Evolutionary conservation across 2,329 filamentous ascomycete genomes (phyloP).

Genomic region (Epichloe hybrida): DNA sequence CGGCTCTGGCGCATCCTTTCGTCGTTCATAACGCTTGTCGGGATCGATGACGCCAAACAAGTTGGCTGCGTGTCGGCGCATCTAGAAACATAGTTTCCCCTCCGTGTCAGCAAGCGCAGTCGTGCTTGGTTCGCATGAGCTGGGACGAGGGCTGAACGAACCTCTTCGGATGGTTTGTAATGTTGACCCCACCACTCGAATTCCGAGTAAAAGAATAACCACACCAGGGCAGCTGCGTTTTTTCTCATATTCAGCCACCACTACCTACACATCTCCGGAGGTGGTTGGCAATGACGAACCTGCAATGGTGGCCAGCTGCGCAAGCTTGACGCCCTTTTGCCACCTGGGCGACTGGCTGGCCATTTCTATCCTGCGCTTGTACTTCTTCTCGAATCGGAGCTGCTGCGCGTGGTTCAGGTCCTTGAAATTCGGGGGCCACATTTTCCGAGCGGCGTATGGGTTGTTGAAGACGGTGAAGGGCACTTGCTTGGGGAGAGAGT

Average conservation of each 20-base stretch:
- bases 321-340: constrained; percentile 47
- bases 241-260: background rate
- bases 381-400: constrained; percentile 66
- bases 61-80: constrained; percentile 22
- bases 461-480: constrained; percentile 32
- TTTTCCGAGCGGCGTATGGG: constrained; percentile 52
- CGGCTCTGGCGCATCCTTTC: constrained; percentile 23
- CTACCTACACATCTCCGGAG: background rate
- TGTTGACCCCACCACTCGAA: constrained; percentile 30
- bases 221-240: constrained; percentile 21
- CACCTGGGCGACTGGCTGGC: constrained; percentile 49
- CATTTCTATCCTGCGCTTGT: constrained; percentile 54
- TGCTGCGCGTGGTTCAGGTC: constrained; percentile 58
- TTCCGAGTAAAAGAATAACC: constrained; percentile 28
- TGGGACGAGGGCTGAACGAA: constrained; percentile 3
- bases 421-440: constrained; percentile 67
- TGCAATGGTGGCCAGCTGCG: constrained; percentile 45
- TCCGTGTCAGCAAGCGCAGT: background rate
- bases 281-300: constrained; percentile 36
- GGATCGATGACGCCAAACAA: constrained; percentile 27
- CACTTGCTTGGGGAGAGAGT: constrained; percentile 13
- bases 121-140: background rate
- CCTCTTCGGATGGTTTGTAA: constrained; percentile 30
- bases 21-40: constrained; percentile 29
- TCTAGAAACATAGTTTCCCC: constrained; percentile 11